A percentile compares a stretch with the other conserved stretches of the same genome.
Evolutionary conservation across 1,284 basidiomycete genomes (phyloP).

Genomic region (Meira miltonrushii): DNA sequence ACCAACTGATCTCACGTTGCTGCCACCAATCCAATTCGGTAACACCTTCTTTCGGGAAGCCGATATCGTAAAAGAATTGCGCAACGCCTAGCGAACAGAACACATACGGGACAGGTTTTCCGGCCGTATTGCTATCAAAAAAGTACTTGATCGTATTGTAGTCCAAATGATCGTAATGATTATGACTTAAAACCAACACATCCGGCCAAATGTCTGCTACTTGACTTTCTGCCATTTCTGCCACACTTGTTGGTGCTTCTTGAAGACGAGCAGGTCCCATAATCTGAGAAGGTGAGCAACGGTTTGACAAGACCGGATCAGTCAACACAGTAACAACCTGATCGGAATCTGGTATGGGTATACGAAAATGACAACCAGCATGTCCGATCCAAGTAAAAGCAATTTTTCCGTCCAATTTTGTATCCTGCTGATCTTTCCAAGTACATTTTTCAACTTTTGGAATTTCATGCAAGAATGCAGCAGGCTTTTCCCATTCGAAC

Average conservation of each 20-base stretch:
- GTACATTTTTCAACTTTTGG: background rate
- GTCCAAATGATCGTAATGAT: constrained; percentile 43
- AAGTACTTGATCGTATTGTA: constrained; percentile 29
- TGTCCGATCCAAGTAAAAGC: constrained; percentile 40
- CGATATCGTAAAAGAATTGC: constrained; percentile 25
- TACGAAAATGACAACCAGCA: constrained; percentile 30
- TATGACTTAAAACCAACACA: constrained; percentile 33
- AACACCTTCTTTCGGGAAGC: constrained; percentile 19
- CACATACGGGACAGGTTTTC: constrained; percentile 18
- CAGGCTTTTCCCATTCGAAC: constrained; percentile 33
- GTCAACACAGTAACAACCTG: constrained; percentile 24
- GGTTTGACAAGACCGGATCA: constrained; percentile 33
- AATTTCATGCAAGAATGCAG: constrained; percentile 13
- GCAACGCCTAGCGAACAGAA: constrained; percentile 35
- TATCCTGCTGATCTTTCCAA: background rate
- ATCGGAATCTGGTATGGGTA: constrained; percentile 21
- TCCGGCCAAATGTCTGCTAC: constrained; percentile 32
- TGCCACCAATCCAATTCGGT: constrained; percentile 46
- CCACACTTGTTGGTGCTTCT: constrained; percentile 28
- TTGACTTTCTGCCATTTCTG: constrained; percentile 19
- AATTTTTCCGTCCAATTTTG: constrained; percentile 10
- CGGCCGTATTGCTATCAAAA: constrained; percentile 12
- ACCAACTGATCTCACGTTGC: background rate
- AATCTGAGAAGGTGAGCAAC: constrained; percentile 37
- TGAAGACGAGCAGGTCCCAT: constrained; percentile 35